Evolutionary conservation across 1,284 basidiomycete genomes (phyloP), one percentile per base, ranked within the genome.

Genomic region (Neolentinus lepideus): DNA sequence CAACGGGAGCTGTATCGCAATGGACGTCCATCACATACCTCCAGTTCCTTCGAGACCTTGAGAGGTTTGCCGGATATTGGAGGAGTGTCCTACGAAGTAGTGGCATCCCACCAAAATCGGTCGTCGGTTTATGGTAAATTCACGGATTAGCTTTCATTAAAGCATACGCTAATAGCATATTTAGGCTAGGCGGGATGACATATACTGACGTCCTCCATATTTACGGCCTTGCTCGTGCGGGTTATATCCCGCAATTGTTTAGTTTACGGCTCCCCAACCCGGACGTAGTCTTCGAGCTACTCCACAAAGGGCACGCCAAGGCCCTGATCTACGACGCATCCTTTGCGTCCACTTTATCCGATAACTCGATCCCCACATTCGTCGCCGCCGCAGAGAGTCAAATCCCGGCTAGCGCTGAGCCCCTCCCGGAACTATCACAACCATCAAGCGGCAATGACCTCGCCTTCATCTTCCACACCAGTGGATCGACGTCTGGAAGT

Each of bases 381-480:
- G 65, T 71, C 43, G 76, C 78, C 4, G 60, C 75, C n/a, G 69
- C 72, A 57, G 71, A 69, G 54, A 70, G 71, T 55, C 64, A 66
- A 33, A 68, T 78, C 58, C 65, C 69, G 45, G 62, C 65, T 38
- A 64, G 69, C 38, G 62, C 68, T 45, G 69, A 72, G 21, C 61
- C 72, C 46, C 66, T 86, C 26, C 79, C 81, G 24, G 69, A 69
- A 19, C 71, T 83, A 48, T 69, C 71, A 58, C 59, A 65, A 29
- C 66, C 69, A 24, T 63, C 66, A 51, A 64, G 68, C 53, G 71
- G 74, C 53, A 76, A 82, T 60, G 74, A 77, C 48, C 71, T 72
- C 4, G 75, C 78, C 25, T 85, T 88, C 72, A 74, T 88, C 55
- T 87, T 88, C 72, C 85, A 88, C 66, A 88, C 86, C 16, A 83